Percentiles rank a stretch among this genome's conserved stretches.
These are phyloP conservation scores for Brassica napus DNA, from an alignment of 345 rosid species.

Conservation along the genomic window Da-Ae NC_063435.1:20873001-20873500, in stretches of 20 bases:
- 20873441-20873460: constrained; percentile 82
- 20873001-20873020: not conserved
- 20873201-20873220: constrained; percentile 24
- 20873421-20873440: constrained; percentile 57
- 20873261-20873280: constrained; percentile 34
- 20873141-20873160: constrained; percentile 55
- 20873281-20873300: constrained; percentile 65
- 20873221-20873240: not conserved
- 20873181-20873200: constrained; percentile 53
- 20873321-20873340: constrained; percentile 68
- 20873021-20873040: constrained; percentile 44
- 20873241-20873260: not conserved
- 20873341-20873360: not conserved
- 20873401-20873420: not conserved
- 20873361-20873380: constrained; percentile 1
- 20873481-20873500: constrained; percentile 71
- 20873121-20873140: constrained; percentile 75
- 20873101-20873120: constrained; percentile 87
- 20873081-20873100: constrained; percentile 85
- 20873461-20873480: constrained; percentile 74
- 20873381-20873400: not conserved
- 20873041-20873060: constrained; percentile 99
- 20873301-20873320: constrained; percentile 90
- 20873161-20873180: constrained; percentile 51
- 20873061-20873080: constrained; percentile 90